A percentile compares a stretch with the other conserved stretches of the same genome.
phyloP scores from a whole-genome alignment of 1,284 basidiomycete genomes.

The Caloboletus firmus region DNA sequence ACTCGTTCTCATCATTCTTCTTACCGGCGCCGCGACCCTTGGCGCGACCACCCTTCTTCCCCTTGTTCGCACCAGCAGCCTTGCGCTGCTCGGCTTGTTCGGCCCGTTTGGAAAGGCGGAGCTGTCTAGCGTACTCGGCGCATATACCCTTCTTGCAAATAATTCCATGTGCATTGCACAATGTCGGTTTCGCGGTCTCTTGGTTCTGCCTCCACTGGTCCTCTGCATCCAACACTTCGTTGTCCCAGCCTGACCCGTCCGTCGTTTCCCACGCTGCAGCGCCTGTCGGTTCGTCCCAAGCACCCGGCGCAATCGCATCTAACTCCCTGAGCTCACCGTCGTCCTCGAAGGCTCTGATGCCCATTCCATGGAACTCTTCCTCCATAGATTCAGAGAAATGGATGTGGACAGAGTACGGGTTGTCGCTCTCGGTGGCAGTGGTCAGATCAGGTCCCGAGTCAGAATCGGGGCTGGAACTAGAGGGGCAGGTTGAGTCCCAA shows the following conservation, averaged over 20 bases:
- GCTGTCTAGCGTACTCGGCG: conserved; percentile 37
- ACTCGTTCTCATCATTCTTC: conserved; percentile 8
- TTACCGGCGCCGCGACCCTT: conserved; percentile 10
- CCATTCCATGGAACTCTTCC: conserved; percentile 31
- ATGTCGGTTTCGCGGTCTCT: conserved; percentile 16
- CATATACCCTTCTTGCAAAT: conserved; percentile 50
- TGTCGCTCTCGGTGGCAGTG: conserved; percentile 27
- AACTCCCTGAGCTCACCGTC: conserved; percentile 20
- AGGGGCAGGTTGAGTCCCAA: conserved; percentile 28
- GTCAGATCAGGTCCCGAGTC: conserved; percentile 28
- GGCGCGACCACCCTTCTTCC: conserved; percentile 17
- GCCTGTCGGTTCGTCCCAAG: conserved; percentile 13
- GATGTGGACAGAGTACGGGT: conserved; percentile 23
- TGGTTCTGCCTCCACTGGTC: conserved; percentile 18
- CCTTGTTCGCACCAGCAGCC: conserved; percentile 20
- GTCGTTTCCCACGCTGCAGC: conserved; percentile 13
- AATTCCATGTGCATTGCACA: conserved; percentile 42
- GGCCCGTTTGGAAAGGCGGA: conserved; percentile 33
- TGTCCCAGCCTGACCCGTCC: not conserved
- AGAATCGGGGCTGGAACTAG: conserved; percentile 30
- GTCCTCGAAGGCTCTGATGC: conserved; percentile 13
- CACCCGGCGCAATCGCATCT: conserved; percentile 28
- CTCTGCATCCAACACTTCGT: conserved; percentile 22
- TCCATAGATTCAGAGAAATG: conserved; percentile 30
- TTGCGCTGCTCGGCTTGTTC: conserved; percentile 19